phyloP scores from a whole-genome alignment of 257 asterid genomes.

The Pogostemon cablin region DNA sequence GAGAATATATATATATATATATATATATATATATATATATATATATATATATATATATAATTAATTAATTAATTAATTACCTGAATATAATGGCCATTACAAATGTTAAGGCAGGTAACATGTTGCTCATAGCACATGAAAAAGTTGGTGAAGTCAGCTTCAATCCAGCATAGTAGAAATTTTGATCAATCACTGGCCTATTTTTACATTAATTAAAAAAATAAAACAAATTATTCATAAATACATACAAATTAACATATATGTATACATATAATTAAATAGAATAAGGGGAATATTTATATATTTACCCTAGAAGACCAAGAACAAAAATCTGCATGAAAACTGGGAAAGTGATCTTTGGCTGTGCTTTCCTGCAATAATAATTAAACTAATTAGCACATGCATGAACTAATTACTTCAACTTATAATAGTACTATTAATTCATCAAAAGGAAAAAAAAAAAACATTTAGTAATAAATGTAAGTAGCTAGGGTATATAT shows the following conservation, averaged over 20 bases:
- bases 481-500: too few species aligned
- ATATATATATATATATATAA: not conserved
- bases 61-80: conserved; percentile 33
- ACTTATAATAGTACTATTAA: not conserved
- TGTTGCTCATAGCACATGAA: conserved; percentile 86
- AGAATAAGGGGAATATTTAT: not conserved
- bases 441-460: not conserved
- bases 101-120: conserved; percentile 82
- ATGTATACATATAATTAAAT: too few species aligned
- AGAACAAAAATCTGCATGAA: conserved; percentile 87
- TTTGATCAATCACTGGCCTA: conserved; percentile 94
- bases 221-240: not conserved
- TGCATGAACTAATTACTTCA: not conserved
- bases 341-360: conserved; percentile 77
- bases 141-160: conserved; percentile 81
- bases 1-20: too few species aligned
- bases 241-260: not conserved
- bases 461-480: too few species aligned
- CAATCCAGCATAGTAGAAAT: conserved; percentile 81
- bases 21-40: not conserved
- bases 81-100: conserved; percentile 77
- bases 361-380: conserved; percentile 66
- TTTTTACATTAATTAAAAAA: not conserved
- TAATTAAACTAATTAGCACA: not conserved
- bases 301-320: conserved; percentile 78